Conservation (phyloP, 768 basidiomycete genomes). For the Suillus tomentosus region DNA sequence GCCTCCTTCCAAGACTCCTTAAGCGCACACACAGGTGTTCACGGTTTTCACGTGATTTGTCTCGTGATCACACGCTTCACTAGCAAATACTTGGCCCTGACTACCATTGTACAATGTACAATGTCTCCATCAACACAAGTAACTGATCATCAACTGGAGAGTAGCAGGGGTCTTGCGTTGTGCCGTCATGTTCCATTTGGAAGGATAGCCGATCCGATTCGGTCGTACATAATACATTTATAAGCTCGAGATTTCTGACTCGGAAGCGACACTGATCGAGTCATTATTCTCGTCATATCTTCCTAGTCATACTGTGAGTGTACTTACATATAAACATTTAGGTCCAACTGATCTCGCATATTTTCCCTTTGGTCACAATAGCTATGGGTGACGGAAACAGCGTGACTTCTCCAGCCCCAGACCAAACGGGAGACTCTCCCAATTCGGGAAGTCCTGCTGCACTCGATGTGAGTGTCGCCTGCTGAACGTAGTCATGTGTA, state of each 20-base stretch:
- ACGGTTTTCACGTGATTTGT: too few species aligned
- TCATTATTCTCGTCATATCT: not conserved
- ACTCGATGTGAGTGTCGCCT: slow-evolving; percentile 24
- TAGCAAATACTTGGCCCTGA: too few species aligned
- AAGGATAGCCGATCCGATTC: not conserved
- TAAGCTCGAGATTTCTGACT: not conserved
- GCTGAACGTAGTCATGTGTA: not conserved
- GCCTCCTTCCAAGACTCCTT: slow-evolving; percentile 94
- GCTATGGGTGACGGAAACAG: not conserved
- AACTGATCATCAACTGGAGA: not conserved
- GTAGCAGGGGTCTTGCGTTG: not conserved
- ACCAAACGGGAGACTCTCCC: not conserved
- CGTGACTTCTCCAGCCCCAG: not conserved
- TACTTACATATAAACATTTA: not conserved
- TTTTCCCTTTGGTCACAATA: not conserved
- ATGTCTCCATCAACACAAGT: too few species aligned
- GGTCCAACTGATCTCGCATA: not conserved
- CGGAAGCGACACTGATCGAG: not conserved
- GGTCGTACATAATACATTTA: not conserved
- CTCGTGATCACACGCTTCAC: too few species aligned
- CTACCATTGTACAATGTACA: too few species aligned
- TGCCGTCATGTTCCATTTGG: slow-evolving; percentile 23
- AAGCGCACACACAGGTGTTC: slow-evolving; percentile 65
- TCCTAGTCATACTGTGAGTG: not conserved
- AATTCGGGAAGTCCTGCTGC: not conserved